Conservation (phyloP, 1,284 basidiomycete species). For the Dichomitus squalens region DNA sequence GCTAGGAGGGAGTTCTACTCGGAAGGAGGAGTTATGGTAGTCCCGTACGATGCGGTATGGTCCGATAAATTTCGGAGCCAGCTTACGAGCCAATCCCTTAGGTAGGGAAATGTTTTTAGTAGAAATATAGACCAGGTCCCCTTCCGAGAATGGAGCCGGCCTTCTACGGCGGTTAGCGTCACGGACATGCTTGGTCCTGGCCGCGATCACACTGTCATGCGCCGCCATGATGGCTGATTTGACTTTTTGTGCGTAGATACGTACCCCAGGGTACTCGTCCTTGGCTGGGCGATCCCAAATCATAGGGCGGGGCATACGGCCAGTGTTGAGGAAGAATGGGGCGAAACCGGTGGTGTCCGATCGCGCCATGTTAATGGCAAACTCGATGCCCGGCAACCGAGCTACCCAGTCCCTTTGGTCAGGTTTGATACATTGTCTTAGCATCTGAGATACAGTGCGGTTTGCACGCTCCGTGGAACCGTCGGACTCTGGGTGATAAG, state of each 20-base stretch:
- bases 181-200: constrained; percentile 11
- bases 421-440: neutral
- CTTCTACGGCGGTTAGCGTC: constrained; percentile 19
- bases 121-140: constrained; percentile 27
- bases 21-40: neutral
- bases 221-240: constrained; percentile 10
- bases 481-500: constrained; percentile 6
- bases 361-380: constrained; percentile 1
- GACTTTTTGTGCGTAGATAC: constrained; percentile 13
- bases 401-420: neutral
- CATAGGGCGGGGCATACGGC: neutral
- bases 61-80: neutral
- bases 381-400: neutral
- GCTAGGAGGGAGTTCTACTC: neutral
- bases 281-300: neutral
- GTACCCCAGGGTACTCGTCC: constrained; percentile 10
- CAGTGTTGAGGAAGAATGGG: neutral
- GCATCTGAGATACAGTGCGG: neutral
- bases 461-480: constrained; percentile 2
- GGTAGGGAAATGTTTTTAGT: neutral
- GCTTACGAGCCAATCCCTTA: neutral
- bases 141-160: constrained; percentile 9
- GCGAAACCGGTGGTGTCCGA: neutral
- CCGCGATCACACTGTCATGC: constrained; percentile 25
- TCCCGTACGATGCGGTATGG: neutral